Base-by-base conservation (phyloP, 805 yeast species). In the Wickerhamomyces kurtzmanii region DNA sequence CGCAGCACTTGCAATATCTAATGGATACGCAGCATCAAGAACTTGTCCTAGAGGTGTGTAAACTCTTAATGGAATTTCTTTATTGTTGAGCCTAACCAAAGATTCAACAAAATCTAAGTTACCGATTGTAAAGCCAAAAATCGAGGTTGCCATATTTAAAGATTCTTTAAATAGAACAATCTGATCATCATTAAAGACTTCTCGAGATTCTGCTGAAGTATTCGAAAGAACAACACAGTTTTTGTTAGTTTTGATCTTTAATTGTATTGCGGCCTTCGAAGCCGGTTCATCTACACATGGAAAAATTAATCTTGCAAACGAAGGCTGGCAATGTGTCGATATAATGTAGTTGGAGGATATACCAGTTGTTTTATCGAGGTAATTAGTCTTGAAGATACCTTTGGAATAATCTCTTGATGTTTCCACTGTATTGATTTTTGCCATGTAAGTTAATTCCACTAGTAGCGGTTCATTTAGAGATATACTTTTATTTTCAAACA, bases 261-360 rank as follows among this genome's bases (percentile, higher is more conserved):
- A 50, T 31, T 62, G 47, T 32, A 75, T 60, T 1, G 68, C 59
- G 5, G 72, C 62, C 43, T 76, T 79, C 18, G 54, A 49, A n/a
- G 56, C 41, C 6, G 74, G 62, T 40, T 79, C 86, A 47, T 81
- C 91, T 9, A 80, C 43, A 40, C 79, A 70, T 3, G 93, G 93
- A 42, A 75, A 75, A 9, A 81, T 65, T 26, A 46, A 43, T 38
- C 78, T 59, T 4, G 85, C 77, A 37, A 65, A 75, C 12, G 62
- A 60, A 0, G 91, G 86, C 45, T 80, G 87, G 23, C 73, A 63
- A 43, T 82, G 91, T 2, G 91, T 77, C 0, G 86, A 75, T 18
- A 80, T 44, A 9, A 79, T 53, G 32, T 53, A 64, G 35, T 69
- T 65, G 33, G 68, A 62, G 2, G 75, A 53, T 14, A 47, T 55